Evolutionary conservation across 1,139 yeast species (phyloP).

Genomic region (Protomyces macrosporus): DNA sequence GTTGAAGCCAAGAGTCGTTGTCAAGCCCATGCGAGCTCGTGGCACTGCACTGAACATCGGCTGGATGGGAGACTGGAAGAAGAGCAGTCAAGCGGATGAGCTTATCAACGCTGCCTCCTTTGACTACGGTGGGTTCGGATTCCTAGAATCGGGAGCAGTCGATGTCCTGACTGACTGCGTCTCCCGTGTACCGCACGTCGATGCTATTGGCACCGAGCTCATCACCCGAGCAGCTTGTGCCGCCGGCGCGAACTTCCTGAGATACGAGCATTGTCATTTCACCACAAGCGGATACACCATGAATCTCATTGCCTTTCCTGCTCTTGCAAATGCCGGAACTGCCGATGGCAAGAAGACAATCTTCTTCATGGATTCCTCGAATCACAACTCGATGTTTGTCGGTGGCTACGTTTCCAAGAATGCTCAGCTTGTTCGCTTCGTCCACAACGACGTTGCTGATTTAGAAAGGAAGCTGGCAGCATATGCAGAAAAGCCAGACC

Average conservation of each 20-base stretch:
- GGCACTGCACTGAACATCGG: slow-evolving; percentile 13
- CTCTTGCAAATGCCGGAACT: slow-evolving; percentile 10
- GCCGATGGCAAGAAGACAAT: slow-evolving; percentile 5
- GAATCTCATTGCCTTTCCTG: slow-evolving; percentile 20
- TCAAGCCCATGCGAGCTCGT: slow-evolving; percentile 16
- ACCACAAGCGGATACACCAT: slow-evolving; percentile 22
- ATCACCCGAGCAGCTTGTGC: slow-evolving; percentile 1
- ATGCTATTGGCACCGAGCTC: slow-evolving; percentile 1
- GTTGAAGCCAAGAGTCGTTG: slow-evolving; percentile 10
- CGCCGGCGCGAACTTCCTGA: slow-evolving; percentile 7
- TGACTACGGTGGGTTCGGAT: slow-evolving; percentile 24
- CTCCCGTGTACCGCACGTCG: slow-evolving; percentile 5
- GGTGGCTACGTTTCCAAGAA: slow-evolving; percentile 18
- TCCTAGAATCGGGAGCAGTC: neutral
- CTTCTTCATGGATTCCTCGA: slow-evolving; percentile 20
- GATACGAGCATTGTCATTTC: slow-evolving; percentile 9
- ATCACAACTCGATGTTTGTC: slow-evolving; percentile 22
- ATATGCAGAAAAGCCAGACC: neutral
- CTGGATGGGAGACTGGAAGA: slow-evolving; percentile 26
- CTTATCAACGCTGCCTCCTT: slow-evolving; percentile 22
- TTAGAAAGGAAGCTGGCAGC: slow-evolving; percentile 7
- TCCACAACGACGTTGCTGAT: slow-evolving; percentile 17
- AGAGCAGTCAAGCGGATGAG: slow-evolving; percentile 2
- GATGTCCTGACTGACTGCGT: slow-evolving; percentile 5
- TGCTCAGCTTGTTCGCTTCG: slow-evolving; percentile 3